A percentile compares a stretch with the other conserved stretches of the same genome.
These are phyloP conservation scores for Phytophthora pluvialis DNA, from an alignment of 352 stramenopile genomes.

Conservation along the genomic window DNA sequence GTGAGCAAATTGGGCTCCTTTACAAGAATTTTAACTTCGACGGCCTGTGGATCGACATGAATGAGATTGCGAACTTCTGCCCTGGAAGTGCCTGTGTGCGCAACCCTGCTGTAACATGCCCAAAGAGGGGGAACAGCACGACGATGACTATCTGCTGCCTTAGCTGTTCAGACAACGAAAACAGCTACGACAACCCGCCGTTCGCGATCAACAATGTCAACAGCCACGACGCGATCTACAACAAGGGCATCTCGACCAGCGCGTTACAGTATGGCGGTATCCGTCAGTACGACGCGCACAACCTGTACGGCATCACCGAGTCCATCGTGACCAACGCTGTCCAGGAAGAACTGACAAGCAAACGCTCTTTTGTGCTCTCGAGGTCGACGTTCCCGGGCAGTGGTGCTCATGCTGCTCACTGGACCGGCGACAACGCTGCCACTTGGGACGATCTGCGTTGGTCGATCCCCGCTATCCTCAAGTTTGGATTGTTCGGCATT, in stretches of 20 bases:
- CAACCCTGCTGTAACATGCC: slow-evolving; percentile 41
- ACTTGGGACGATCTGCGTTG: slow-evolving; percentile 82
- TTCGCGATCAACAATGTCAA: slow-evolving; percentile 68
- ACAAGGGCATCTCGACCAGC: slow-evolving; percentile 72
- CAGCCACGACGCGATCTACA: slow-evolving; percentile 44
- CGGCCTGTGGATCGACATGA: slow-evolving; percentile 91
- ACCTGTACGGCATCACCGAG: slow-evolving; percentile 82
- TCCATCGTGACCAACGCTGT: slow-evolving; percentile 65
- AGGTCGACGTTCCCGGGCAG: slow-evolving; percentile 73
- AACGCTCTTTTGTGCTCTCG: slow-evolving; percentile 77
- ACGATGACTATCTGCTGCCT: slow-evolving; percentile 59
- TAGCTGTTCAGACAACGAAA: slow-evolving; percentile 43
- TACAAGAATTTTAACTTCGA: slow-evolving; percentile 64
- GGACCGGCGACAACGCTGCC: slow-evolving; percentile 80
- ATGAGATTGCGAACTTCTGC: slow-evolving; percentile 86
- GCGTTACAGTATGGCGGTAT: slow-evolving; percentile 57
- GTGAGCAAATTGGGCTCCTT: slow-evolving; percentile 61
- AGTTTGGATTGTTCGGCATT: slow-evolving; percentile 81
- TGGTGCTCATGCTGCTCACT: slow-evolving; percentile 70
- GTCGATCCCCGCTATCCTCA: slow-evolving; percentile 70
- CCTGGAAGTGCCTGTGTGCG: slow-evolving; percentile 45
- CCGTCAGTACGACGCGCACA: slow-evolving; percentile 83
- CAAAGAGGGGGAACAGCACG: slow-evolving; percentile 37
- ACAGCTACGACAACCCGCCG: slow-evolving; percentile 61
- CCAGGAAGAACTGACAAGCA: slow-evolving; percentile 56